A percentile compares a stretch with the other conserved stretches of the same genome.
phyloP scores from a whole-genome alignment of 176 grass and related monocot genomes.

The Dendrocalamus sinicus region DNA sequence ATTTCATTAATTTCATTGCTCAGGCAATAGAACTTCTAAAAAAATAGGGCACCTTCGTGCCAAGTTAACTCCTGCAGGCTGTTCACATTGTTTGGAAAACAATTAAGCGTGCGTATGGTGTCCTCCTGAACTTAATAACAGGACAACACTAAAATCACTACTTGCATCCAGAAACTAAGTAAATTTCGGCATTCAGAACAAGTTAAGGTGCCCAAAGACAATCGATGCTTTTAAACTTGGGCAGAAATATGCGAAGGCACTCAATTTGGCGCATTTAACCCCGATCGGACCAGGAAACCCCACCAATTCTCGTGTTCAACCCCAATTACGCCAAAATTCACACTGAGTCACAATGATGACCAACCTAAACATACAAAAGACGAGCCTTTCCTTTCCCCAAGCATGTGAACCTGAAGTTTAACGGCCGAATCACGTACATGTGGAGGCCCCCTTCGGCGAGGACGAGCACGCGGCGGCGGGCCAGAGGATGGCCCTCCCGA shows the following conservation, averaged over 20 bases:
- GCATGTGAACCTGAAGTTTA: neutral
- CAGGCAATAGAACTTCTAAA: neutral
- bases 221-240: neutral
- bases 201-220: neutral
- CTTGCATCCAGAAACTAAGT: neutral
- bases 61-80: neutral
- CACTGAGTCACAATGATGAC: neutral
- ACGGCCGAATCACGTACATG: constrained; percentile 52
- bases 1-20: neutral
- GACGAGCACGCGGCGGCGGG: constrained; percentile 22
- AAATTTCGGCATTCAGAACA: neutral
- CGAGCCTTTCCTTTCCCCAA: neutral
- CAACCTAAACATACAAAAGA: neutral
- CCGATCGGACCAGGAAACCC: neutral
- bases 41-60: neutral
- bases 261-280: neutral
- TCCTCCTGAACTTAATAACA: neutral
- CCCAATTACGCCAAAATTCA: neutral
- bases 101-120: neutral
- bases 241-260: neutral
- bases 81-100: constrained; percentile 1
- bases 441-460: constrained; percentile 42
- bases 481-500: constrained; percentile 69
- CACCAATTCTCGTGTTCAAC: neutral
- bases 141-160: neutral